These are phyloP conservation scores for Quercus variabilis DNA, from an alignment of 306 rosid species.

Conservation along the genomic window DNA sequence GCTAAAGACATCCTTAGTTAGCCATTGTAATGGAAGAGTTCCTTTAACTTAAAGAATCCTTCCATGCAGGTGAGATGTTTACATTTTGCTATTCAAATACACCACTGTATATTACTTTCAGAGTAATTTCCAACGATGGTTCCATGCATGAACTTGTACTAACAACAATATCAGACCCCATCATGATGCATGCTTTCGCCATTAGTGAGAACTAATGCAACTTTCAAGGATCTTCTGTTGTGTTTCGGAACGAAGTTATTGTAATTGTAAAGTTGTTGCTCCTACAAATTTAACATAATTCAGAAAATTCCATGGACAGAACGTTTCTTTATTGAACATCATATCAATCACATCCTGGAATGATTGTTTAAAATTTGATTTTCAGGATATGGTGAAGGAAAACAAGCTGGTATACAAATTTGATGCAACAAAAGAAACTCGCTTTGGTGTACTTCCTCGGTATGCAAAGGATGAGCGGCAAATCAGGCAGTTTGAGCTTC, in stretches of 20 bases:
- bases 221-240: slow-evolving; percentile 89
- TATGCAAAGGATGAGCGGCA: slow-evolving; percentile 75
- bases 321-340: not conserved
- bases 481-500: slow-evolving; percentile 91
- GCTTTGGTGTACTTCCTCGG: slow-evolving; percentile 85
- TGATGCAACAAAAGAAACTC: slow-evolving; percentile 76
- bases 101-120: slow-evolving; percentile 82
- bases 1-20: slow-evolving; percentile 41
- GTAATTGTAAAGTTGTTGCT: not conserved
- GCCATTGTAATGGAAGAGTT: slow-evolving; percentile 12
- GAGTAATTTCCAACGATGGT: slow-evolving; percentile 87
- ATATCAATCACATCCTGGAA: slow-evolving; percentile 4
- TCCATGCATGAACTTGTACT: slow-evolving; percentile 87
- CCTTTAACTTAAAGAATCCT: slow-evolving; percentile 13
- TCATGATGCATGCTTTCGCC: slow-evolving; percentile 96
- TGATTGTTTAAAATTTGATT: slow-evolving; percentile 17
- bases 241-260: slow-evolving; percentile 78
- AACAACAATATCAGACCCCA: slow-evolving; percentile 70
- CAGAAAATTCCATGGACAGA: not conserved
- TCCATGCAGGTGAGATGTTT: slow-evolving; percentile 88
- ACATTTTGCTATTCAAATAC: slow-evolving; percentile 80
- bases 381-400: slow-evolving; percentile 94
- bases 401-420: slow-evolving; percentile 64
- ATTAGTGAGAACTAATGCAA: slow-evolving; percentile 80
- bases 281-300: not conserved